Evolutionary conservation across 2,329 filamentous ascomycete species (phyloP).

Genomic region (Tolypocladium nubicola): DNA sequence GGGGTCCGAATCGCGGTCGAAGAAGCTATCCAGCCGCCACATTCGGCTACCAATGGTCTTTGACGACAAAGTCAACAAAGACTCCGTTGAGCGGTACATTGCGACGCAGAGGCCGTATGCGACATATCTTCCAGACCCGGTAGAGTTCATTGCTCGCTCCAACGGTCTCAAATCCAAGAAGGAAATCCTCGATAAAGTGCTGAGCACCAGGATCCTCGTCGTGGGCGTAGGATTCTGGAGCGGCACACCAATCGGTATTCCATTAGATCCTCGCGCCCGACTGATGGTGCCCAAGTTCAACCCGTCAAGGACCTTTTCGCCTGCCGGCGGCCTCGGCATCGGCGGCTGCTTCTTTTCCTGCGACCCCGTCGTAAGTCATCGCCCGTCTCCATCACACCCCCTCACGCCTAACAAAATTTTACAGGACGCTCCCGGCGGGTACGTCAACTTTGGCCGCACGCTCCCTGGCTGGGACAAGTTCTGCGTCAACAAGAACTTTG

Average conservation of each 20-base stretch:
- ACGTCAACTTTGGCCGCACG: slow-evolving; percentile 19
- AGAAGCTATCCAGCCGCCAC: neutral
- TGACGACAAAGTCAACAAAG: neutral
- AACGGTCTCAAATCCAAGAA: slow-evolving; percentile 22
- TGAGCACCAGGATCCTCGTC: slow-evolving; percentile 20
- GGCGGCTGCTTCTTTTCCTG: slow-evolving; percentile 1
- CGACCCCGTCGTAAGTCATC: neutral
- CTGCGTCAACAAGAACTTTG: slow-evolving; percentile 1
- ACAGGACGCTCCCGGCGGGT: slow-evolving; percentile 17
- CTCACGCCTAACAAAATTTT: neutral
- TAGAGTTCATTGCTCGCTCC: slow-evolving; percentile 34
- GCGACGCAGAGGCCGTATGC: slow-evolving; percentile 47
- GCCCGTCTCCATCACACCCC: neutral
- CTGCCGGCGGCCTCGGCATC: neutral
- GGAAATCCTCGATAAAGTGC: slow-evolving; percentile 19
- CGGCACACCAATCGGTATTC: slow-evolving; percentile 17
- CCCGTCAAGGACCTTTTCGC: slow-evolving; percentile 2
- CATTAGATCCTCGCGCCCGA: slow-evolving; percentile 7
- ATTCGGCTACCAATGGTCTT: slow-evolving; percentile 1
- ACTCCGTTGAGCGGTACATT: slow-evolving; percentile 37
- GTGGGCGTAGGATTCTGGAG: slow-evolving; percentile 12
- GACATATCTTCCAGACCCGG: slow-evolving; percentile 48
- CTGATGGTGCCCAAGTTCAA: slow-evolving; percentile 17
- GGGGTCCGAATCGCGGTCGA: neutral
- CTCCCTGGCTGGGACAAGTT: slow-evolving; percentile 20